phyloP scores from a whole-genome alignment of 441 rosid species.

The Eruca vesicaria region DNA sequence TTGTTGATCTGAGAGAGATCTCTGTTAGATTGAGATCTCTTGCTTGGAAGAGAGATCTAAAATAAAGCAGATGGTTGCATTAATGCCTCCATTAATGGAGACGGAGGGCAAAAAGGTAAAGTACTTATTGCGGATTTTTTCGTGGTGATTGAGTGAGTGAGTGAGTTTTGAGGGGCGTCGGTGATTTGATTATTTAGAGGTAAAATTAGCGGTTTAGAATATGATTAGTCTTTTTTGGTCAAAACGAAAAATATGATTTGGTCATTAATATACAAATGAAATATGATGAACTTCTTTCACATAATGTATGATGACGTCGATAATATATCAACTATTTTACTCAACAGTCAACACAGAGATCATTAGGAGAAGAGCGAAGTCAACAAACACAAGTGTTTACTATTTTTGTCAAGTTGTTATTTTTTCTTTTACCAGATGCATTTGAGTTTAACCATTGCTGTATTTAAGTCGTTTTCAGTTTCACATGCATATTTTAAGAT shows the following conservation, averaged over 20 bases:
- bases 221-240: not conserved
- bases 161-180: not conserved
- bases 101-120: conserved; percentile 7
- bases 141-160: not conserved
- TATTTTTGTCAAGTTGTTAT: not conserved
- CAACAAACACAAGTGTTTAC: not conserved
- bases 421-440: too few species aligned
- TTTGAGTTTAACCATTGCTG: not conserved
- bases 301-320: not conserved
- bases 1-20: conserved; percentile 14
- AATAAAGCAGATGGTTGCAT: not conserved
- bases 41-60: conserved; percentile 5
- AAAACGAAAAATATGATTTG: not conserved
- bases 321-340: not conserved
- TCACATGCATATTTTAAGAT: not conserved
- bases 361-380: not conserved
- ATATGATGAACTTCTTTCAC: not conserved
- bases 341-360: not conserved
- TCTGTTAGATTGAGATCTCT: not conserved
- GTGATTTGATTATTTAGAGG: not conserved
- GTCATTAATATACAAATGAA: not conserved
- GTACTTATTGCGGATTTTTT: not conserved
- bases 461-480: not conserved
- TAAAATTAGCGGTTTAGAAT: not conserved
- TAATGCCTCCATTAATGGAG: conserved; percentile 35